Conservation (phyloP, 2,329 filamentous ascomycete species). For the Beauveria rudraprayagi region DNA sequence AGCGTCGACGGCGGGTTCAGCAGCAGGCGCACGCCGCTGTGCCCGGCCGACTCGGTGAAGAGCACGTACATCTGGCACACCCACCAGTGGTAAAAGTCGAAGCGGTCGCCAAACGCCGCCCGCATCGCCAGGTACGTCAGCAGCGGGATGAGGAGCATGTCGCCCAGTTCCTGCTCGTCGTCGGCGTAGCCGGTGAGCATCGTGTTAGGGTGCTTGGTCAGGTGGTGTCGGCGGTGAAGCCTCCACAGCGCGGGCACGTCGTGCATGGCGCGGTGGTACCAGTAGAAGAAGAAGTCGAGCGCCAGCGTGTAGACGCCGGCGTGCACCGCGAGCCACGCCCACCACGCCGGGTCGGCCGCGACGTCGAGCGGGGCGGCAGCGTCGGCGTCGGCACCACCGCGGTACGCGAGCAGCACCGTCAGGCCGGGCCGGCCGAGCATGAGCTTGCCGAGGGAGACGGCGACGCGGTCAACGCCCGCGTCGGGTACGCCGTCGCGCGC, state of each 20-base stretch:
- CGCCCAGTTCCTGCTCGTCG: conserved; percentile 32
- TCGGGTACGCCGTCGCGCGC: conserved; percentile 32
- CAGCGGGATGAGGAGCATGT: conserved; percentile 32
- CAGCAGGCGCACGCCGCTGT: conserved; percentile 29
- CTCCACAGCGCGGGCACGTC: conserved; percentile 29
- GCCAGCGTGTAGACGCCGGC: conserved; percentile 28
- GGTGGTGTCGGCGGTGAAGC: conserved; percentile 34
- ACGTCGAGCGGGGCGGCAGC: conserved; percentile 11
- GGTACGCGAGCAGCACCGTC: conserved; percentile 25
- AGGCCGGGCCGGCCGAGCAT: conserved; percentile 23
- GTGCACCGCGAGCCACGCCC: conserved; percentile 27
- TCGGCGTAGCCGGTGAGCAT: conserved; percentile 34
- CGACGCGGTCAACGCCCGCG: conserved; percentile 23
- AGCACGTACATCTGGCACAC: conserved; percentile 35
- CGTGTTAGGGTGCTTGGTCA: conserved; percentile 34
- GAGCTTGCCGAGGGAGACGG: conserved; percentile 22
- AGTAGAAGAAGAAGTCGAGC: conserved; percentile 34
- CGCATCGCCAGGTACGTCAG: conserved; percentile 29
- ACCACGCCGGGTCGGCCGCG: conserved; percentile 6
- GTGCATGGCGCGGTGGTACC: conserved; percentile 34
- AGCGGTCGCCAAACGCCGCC: conserved; percentile 26
- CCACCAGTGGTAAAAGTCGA: conserved; percentile 41
- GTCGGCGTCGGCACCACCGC: conserved; percentile 16
- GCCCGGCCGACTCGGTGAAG: conserved; percentile 30
- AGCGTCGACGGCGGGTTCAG: conserved; percentile 23